Percentiles rank a stretch among this genome's conserved stretches.
Evolutionary conservation across 306 rosid genomes (phyloP).

Genomic region (Hippophae tibetana): DNA sequence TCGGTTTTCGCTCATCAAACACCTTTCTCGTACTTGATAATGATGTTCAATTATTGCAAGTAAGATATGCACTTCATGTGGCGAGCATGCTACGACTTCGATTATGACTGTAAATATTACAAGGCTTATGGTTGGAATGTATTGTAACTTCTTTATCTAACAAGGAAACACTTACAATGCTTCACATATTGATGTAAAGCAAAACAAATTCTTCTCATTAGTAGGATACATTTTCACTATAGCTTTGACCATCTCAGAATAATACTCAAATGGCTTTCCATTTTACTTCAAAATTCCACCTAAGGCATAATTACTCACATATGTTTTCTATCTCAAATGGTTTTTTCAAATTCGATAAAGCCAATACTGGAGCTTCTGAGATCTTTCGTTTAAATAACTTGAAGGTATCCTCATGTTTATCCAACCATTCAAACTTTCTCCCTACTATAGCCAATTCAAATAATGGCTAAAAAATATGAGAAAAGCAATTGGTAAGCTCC

Average conservation of each 20-base stretch:
- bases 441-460: too few relatives aligned
- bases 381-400: background rate
- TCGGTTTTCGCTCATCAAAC: too few relatives aligned
- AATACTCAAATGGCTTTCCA: background rate
- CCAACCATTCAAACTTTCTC: background rate
- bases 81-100: background rate
- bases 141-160: background rate
- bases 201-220: background rate
- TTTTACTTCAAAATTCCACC: background rate
- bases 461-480: background rate
- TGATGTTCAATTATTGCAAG: constrained; percentile 3
- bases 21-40: too few relatives aligned
- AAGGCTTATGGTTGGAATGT: background rate
- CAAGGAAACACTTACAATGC: background rate
- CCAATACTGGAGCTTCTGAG: background rate
- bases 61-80: constrained; percentile 2
- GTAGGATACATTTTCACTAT: background rate
- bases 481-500: background rate
- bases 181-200: background rate
- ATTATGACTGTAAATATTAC: background rate
- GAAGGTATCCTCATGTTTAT: background rate
- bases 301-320: background rate
- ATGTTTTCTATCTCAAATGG: background rate
- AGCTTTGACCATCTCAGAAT: background rate
- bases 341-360: background rate